A percentile compares a stretch with the other conserved stretches of the same genome.
Evolutionary conservation across 371 early-diverging fungal species (phyloP).

Genomic region (Parasitella parasitica): DNA sequence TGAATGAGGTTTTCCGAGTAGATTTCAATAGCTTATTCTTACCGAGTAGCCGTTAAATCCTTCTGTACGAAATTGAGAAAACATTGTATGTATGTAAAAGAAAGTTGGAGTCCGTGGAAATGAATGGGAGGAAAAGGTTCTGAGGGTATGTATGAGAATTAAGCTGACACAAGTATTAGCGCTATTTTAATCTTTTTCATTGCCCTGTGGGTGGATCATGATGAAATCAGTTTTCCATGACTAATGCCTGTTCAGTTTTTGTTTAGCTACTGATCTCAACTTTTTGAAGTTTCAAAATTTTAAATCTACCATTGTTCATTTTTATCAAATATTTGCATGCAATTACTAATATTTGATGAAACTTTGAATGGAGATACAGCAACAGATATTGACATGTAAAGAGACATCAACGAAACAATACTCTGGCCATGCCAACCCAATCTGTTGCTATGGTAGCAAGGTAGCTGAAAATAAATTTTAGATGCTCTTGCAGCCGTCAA

Average conservation of each 20-base stretch:
- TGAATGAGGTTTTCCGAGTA: too few species aligned
- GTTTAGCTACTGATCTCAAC: too few species aligned
- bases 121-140: too few species aligned
- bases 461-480: background rate
- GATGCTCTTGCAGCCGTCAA: background rate
- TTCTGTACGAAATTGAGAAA: conserved; percentile 59
- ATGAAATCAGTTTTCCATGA: background rate
- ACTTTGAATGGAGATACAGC: background rate
- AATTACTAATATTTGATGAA: background rate
- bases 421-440: background rate
- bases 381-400: background rate
- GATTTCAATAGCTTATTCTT: too few species aligned
- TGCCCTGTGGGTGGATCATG: background rate
- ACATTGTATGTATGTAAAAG: conserved; percentile 31
- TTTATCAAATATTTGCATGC: background rate
- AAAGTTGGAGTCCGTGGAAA: background rate
- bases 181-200: background rate
- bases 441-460: background rate
- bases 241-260: background rate
- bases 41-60: conserved; percentile 71
- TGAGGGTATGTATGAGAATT: too few species aligned
- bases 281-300: too few species aligned
- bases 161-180: background rate
- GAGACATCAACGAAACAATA: background rate
- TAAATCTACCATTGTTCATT: background rate